Evolutionary conservation across 2,329 filamentous ascomycete species (phyloP).

Genomic region (Ceratocystis huliohia): DNA sequence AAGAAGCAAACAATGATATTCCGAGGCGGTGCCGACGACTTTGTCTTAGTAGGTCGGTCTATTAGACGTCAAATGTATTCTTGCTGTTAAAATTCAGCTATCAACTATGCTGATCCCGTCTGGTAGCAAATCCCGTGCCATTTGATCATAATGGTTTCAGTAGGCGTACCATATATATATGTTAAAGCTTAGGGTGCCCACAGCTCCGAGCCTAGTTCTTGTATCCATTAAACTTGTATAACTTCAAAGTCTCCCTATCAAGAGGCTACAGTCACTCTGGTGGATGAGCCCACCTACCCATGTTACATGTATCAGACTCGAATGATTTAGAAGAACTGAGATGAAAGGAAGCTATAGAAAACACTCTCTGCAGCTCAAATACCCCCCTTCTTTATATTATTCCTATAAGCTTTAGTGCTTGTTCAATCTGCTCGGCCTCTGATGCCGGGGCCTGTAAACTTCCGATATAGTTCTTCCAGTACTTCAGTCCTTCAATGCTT

Average conservation of each 20-base stretch:
- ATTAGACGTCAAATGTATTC: background rate
- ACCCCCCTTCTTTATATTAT: slow-evolving; percentile 26
- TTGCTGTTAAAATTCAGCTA: background rate
- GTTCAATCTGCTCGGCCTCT: slow-evolving; percentile 34
- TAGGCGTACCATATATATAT: background rate
- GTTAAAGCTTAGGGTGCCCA: no score
- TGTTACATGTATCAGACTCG: no score
- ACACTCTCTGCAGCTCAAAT: background rate
- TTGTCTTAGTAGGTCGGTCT: background rate
- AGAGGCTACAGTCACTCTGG: no score
- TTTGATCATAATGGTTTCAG: background rate
- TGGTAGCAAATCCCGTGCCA: background rate
- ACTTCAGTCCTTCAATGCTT: slow-evolving; percentile 76
- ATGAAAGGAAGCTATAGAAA: background rate
- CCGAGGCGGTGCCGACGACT: background rate
- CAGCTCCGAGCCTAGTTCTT: no score
- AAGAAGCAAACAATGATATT: no score
- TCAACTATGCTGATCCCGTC: background rate
- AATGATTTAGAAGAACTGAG: no score
- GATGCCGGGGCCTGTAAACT: slow-evolving; percentile 28
- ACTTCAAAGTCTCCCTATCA: no score
- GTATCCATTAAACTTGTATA: no score
- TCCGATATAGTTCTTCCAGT: slow-evolving; percentile 72
- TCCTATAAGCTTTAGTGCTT: slow-evolving; percentile 34
- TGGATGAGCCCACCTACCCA: no score